These are phyloP conservation scores for Phytopythium helicoides DNA, from an alignment of 352 stramenopile genomes.

Conservation along the genomic window DNA sequence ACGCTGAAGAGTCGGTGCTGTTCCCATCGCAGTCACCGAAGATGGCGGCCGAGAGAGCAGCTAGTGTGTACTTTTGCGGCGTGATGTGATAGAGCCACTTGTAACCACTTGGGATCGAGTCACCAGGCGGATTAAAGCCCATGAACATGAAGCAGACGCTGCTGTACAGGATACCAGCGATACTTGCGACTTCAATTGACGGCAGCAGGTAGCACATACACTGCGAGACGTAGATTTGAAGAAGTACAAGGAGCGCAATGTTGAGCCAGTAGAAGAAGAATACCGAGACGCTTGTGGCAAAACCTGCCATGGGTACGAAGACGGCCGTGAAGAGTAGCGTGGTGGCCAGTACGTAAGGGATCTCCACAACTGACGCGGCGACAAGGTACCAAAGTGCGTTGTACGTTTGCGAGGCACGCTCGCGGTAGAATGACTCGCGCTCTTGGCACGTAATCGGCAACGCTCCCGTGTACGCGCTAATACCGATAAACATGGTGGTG, in stretches of 20 bases:
- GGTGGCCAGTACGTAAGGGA: conserved; percentile 28
- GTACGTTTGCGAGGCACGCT: conserved; percentile 83
- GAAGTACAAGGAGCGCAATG: conserved; percentile 29
- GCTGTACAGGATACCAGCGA: conserved; percentile 37
- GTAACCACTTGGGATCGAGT: conserved; percentile 20
- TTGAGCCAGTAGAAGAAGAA: conserved; percentile 38
- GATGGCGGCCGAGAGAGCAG: no score
- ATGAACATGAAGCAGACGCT: conserved; percentile 48
- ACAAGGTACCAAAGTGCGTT: conserved; percentile 33
- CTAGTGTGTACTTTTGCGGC: no score
- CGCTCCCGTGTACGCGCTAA: conserved; percentile 60
- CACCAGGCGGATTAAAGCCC: conserved; percentile 29
- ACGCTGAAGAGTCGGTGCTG: no score
- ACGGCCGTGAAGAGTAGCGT: conserved; percentile 38
- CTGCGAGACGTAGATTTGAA: conserved; percentile 44
- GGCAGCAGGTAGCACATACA: conserved; percentile 62
- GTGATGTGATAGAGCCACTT: conserved; percentile 27
- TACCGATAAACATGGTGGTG: conserved; percentile 57
- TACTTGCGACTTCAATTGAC: conserved; percentile 36
- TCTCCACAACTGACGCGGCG: conserved; percentile 47
- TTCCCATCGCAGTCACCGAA: no score
- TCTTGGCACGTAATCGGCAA: conserved; percentile 70
- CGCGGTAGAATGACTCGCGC: conserved; percentile 84
- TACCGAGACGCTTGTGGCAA: conserved; percentile 11
- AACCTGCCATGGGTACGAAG: conserved; percentile 54